Evolutionary conservation across 805 yeast genomes (phyloP).

Genomic region (Wickerhamomyces hampshirensis): DNA sequence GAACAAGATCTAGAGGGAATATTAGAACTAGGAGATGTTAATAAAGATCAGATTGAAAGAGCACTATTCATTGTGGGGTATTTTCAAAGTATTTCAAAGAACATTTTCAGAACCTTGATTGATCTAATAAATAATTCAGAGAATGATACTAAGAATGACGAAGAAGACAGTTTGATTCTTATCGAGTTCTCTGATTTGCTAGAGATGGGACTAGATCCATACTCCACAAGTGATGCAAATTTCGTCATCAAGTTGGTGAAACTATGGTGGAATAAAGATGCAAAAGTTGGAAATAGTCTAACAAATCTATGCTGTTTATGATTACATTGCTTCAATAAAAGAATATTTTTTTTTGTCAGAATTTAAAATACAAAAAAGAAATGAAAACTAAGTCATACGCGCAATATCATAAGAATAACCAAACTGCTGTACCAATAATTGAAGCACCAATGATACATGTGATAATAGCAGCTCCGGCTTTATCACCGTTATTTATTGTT

Average conservation of each 20-base stretch:
- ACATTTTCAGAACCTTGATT: conserved; percentile 34
- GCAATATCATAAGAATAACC: conserved; percentile 30
- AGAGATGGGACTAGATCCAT: conserved; percentile 59
- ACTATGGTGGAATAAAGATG: conserved; percentile 43
- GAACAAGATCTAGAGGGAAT: conserved; percentile 37
- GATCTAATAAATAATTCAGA: conserved; percentile 30
- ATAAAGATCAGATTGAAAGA: conserved; percentile 21
- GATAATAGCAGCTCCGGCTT: conserved; percentile 64
- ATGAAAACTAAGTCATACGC: background rate
- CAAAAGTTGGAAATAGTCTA: conserved; percentile 35
- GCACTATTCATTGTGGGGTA: conserved; percentile 39
- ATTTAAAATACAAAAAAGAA: background rate
- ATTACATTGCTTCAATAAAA: background rate
- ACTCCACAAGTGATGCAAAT: conserved; percentile 38
- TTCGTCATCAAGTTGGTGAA: conserved; percentile 39
- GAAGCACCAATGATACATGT: conserved; percentile 47
- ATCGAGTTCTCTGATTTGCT: conserved; percentile 42
- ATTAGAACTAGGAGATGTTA: conserved; percentile 11
- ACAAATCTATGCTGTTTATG: conserved; percentile 30
- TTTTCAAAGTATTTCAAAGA: conserved; percentile 44
- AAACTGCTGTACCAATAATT: conserved; percentile 33
- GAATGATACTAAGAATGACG: conserved; percentile 6
- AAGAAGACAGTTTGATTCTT: conserved; percentile 10
- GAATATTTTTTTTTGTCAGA: no score
- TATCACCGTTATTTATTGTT: conserved; percentile 36